Evolutionary conservation across 768 basidiomycete genomes (phyloP).

Genomic region (Tremella mesenterica): DNA sequence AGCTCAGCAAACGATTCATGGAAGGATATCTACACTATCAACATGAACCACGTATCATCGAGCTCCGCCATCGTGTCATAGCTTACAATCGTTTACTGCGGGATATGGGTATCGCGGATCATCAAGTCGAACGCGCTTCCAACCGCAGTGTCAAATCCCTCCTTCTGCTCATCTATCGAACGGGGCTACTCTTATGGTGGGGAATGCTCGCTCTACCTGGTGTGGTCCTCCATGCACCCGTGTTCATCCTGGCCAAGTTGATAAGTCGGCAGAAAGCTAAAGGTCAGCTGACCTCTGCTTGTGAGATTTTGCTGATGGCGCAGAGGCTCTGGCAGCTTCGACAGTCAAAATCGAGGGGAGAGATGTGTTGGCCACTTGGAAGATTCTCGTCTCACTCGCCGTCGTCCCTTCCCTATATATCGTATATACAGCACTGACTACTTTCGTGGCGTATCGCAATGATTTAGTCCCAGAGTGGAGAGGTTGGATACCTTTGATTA

Average conservation of each 20-base stretch:
- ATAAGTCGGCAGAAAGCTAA: slow-evolving; percentile 83
- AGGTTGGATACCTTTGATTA: slow-evolving; percentile 67
- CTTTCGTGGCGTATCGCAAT: slow-evolving; percentile 60
- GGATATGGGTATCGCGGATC: slow-evolving; percentile 85
- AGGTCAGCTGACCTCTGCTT: slow-evolving; percentile 49
- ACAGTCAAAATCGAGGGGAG: slow-evolving; percentile 90
- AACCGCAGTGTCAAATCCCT: slow-evolving; percentile 72
- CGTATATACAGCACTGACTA: slow-evolving; percentile 72
- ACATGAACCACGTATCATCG: slow-evolving; percentile 78
- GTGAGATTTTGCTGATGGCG: not conserved
- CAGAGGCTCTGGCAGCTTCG: slow-evolving; percentile 92
- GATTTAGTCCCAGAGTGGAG: slow-evolving; percentile 57
- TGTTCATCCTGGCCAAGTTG: slow-evolving; percentile 80
- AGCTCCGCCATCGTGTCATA: slow-evolving; percentile 67
- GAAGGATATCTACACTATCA: slow-evolving; percentile 89
- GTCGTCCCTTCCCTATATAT: slow-evolving; percentile 76
- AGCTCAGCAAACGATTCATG: slow-evolving; percentile 82
- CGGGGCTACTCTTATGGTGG: slow-evolving; percentile 71
- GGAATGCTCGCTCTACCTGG: slow-evolving; percentile 77
- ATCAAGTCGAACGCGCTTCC: slow-evolving; percentile 85
- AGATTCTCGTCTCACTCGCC: slow-evolving; percentile 87
- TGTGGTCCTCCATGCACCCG: slow-evolving; percentile 80
- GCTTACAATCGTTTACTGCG: slow-evolving; percentile 81
- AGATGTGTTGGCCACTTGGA: slow-evolving; percentile 97
- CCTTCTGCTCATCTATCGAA: slow-evolving; percentile 71